Conservation (phyloP, 116 monocot species). For the Papilionanthe hybrid region DNA sequence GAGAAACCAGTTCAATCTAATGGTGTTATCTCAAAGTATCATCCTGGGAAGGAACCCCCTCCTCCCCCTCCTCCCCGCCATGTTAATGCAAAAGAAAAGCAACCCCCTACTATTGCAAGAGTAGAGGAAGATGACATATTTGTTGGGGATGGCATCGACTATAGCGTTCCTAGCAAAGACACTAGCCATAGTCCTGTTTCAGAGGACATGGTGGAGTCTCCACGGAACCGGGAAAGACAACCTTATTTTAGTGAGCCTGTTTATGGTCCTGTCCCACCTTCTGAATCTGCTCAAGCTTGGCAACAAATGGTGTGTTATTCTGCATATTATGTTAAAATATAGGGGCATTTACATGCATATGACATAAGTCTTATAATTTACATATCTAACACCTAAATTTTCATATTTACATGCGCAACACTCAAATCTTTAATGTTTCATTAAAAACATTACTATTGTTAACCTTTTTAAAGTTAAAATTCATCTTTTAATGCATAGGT, state of each 20-base stretch:
- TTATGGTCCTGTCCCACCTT: conserved; percentile 94
- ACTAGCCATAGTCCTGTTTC: conserved; percentile 69
- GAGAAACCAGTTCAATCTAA: conserved; percentile 40
- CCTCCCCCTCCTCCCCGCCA: conserved; percentile 50
- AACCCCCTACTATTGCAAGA: conserved; percentile 45
- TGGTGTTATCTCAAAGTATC: conserved; percentile 34
- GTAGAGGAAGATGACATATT: conserved; percentile 82
- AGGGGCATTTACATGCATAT: too few species aligned
- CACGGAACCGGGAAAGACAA: conserved; percentile 53
- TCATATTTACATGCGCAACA: too few species aligned
- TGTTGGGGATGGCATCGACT: conserved; percentile 82
- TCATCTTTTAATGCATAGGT: too few species aligned
- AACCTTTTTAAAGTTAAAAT: too few species aligned
- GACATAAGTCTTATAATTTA: too few species aligned
- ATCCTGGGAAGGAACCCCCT: conserved; percentile 45
- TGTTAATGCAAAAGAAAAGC: conserved; percentile 38
- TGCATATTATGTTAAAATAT: not conserved
- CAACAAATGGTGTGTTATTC: conserved; percentile 55
- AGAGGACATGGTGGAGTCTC: conserved; percentile 98
- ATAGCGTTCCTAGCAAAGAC: conserved; percentile 69
- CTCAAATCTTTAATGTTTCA: too few species aligned
- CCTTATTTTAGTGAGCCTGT: conserved; percentile 87
- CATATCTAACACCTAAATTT: too few species aligned
- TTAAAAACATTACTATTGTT: too few species aligned
- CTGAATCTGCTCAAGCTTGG: conserved; percentile 76